These are phyloP conservation scores for Quercus berberidifolia DNA, from an alignment of 306 rosid genomes.

Conservation along the genomic window DNA sequence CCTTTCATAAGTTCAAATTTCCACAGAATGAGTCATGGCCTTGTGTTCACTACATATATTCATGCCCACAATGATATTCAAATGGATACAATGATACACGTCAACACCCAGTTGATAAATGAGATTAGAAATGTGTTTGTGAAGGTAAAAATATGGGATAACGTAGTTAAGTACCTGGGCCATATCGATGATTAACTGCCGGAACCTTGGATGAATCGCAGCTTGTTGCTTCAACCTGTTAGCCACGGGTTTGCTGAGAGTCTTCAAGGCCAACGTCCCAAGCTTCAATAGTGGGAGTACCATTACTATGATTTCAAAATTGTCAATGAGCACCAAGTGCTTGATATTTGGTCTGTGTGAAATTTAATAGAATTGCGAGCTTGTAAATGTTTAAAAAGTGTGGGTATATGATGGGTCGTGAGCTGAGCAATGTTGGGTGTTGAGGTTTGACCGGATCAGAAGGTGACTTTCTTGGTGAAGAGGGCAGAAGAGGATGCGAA, in stretches of 20 bases:
- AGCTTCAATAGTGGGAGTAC: slow-evolving; percentile 76
- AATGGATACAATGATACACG: neutral
- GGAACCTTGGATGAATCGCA: slow-evolving; percentile 72
- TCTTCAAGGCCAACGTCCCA: slow-evolving; percentile 71
- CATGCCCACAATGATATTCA: neutral
- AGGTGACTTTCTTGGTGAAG: slow-evolving; percentile 38
- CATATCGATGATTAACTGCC: slow-evolving; percentile 55
- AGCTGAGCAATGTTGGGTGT: neutral
- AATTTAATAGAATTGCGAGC: neutral
- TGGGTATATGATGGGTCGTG: neutral
- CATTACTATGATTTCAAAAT: slow-evolving; percentile 26
- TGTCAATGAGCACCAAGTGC: neutral
- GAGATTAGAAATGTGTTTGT: neutral
- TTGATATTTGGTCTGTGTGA: neutral
- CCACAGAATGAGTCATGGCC: neutral
- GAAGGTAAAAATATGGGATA: neutral
- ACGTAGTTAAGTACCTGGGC: slow-evolving; percentile 55
- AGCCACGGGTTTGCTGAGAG: slow-evolving; percentile 90
- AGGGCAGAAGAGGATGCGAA: slow-evolving; percentile 16
- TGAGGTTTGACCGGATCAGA: slow-evolving; percentile 21
- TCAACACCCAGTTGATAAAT: neutral
- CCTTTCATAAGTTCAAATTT: neutral
- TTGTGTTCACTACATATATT: neutral
- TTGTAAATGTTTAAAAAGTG: neutral
- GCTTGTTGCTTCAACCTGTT: slow-evolving; percentile 68